Base-by-base conservation (phyloP, 139 green algal genomes). In the Parachlorella kessleri region DNA sequence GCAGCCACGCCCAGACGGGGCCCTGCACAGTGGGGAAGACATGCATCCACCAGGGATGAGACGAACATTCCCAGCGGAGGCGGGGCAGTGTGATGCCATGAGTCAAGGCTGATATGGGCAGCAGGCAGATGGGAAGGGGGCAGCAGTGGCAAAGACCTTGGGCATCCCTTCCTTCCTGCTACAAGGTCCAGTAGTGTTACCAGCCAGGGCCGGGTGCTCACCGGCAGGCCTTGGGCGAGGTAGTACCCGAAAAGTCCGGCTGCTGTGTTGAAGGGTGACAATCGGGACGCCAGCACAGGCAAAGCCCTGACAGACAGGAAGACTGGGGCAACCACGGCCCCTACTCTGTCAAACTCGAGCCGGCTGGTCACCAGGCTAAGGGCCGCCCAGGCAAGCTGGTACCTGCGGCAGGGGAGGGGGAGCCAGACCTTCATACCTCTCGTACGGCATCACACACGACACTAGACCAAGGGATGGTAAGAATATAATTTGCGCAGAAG, bases 171-270 rank as follows among this genome's bases (percentile, higher is more conserved):
- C 14, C 21, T 14, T 14, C 14, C 21, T 59, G 48, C 48, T 59
- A 18, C 48, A 59, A 18, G 48, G 14, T 14, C 48, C 48, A 18
- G 21, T 59, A 14, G 21, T 14, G 48, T 59, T 59, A 14, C 48
- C 21, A 59, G 48, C 48, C 48, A 59, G 48, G 48, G 48, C 48
- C 28, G 63, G 9, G 63, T 33, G 18, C 63, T 69, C 63, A 69
- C 63, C 24, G 69, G 69, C n/a, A 75, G 48, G 26, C 28, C n/a
- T 9, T 64, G 18, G 26, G 69, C 26, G 21, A 75, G 67, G 76
- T 63, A 76, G 66, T 37, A 76, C 6, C 76, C 76, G 59, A 81
- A 81, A n/a, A 70, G 55, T 14, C 39, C 39, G 1, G 76, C 39
- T 1, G 76, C 76, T 1, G 38, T 37, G 6, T 75, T 3, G 23